Evolutionary conservation across 352 stramenopile genomes (phyloP).

Genomic region (Pythium phragmitis): DNA sequence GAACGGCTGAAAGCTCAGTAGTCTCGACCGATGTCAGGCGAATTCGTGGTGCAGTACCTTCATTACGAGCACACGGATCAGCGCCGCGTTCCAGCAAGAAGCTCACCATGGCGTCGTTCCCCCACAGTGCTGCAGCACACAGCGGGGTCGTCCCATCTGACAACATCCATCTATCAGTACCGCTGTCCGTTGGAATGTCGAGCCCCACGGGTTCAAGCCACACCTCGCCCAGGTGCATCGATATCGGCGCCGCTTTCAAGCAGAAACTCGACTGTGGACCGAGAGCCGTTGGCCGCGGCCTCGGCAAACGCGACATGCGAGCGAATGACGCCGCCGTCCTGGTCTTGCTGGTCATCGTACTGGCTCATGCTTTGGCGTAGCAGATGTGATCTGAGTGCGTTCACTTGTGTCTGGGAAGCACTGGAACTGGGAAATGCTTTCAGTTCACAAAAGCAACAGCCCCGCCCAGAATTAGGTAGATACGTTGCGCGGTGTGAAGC

Average conservation of each 20-base stretch:
- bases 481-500: not conserved
- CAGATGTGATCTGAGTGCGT: not conserved
- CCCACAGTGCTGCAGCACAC: slow-evolving; percentile 38
- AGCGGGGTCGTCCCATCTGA: slow-evolving; percentile 35
- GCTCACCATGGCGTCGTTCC: slow-evolving; percentile 38
- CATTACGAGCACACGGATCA: slow-evolving; percentile 32
- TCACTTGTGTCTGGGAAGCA: not conserved
- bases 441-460: not conserved
- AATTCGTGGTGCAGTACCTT: slow-evolving; percentile 16
- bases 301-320: slow-evolving; percentile 39
- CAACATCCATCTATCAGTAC: not conserved
- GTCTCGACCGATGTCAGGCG: too few species aligned
- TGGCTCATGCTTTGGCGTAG: slow-evolving; percentile 8
- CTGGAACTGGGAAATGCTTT: too few species aligned
- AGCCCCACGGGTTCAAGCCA: not conserved
- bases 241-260: slow-evolving; percentile 36
- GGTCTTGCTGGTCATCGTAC: slow-evolving; percentile 24
- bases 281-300: slow-evolving; percentile 36
- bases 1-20: not conserved
- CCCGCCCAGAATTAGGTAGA: not conserved
- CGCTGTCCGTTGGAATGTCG: not conserved
- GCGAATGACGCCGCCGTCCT: slow-evolving; percentile 26
- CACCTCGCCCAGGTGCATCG: slow-evolving; percentile 34
- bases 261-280: slow-evolving; percentile 40
- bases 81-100: slow-evolving; percentile 33